phyloP scores from a whole-genome alignment of 2,329 filamentous ascomycete species.

The Aspergillus alliaceus region DNA sequence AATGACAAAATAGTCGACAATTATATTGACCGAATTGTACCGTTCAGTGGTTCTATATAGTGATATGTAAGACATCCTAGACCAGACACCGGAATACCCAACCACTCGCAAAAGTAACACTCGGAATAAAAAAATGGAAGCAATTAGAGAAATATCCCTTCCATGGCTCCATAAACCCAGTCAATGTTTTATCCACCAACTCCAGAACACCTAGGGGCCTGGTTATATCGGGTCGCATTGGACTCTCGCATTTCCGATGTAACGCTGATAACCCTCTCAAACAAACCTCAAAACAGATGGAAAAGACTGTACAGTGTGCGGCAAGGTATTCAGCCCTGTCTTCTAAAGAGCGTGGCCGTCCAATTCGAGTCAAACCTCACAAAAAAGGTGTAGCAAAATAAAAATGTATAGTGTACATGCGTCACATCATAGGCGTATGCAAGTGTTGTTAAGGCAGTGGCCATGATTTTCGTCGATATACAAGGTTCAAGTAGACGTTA shows the following conservation, averaged over 20 bases:
- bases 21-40: neutral
- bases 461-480: neutral
- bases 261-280: constrained; percentile 3
- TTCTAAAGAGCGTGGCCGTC: neutral
- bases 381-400: constrained; percentile 11
- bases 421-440: constrained; percentile 32
- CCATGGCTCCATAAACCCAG: constrained; percentile 9
- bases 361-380: neutral
- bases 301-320: constrained; percentile 8
- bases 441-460: neutral
- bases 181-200: constrained; percentile 19
- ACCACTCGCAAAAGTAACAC: neutral
- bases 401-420: constrained; percentile 36
- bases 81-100: neutral
- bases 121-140: neutral
- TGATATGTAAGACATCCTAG: neutral
- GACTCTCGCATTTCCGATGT: neutral
- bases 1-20: neutral
- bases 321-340: neutral
- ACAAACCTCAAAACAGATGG: constrained; percentile 1
- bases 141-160: neutral
- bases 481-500: constrained; percentile 33
- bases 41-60: neutral
- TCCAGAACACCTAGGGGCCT: constrained; percentile 9
- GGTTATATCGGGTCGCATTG: neutral